Percentiles rank a stretch among this genome's conserved stretches.
Conservation (phyloP, 73 alveolate species). For the Durusdinium trenchii region DNA sequence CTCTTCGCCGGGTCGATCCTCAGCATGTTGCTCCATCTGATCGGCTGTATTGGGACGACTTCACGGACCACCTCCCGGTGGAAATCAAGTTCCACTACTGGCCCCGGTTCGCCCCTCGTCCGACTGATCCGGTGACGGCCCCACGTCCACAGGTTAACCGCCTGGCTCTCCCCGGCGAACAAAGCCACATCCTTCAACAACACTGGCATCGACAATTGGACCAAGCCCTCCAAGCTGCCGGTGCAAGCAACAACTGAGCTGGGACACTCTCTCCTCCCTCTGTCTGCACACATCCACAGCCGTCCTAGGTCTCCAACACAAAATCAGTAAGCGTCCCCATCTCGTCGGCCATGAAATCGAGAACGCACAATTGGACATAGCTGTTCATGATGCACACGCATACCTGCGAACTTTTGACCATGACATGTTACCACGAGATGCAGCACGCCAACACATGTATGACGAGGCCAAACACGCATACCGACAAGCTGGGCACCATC, state of each 20-base stretch:
- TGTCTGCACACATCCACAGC: neutral
- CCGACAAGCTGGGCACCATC: neutral
- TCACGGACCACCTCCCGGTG: constrained; percentile 41
- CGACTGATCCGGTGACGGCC: too few relatives aligned
- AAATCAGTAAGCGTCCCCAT: neutral
- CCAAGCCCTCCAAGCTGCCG: neutral
- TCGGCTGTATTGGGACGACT: constrained; percentile 29
- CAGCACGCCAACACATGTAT: neutral
- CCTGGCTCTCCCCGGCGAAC: neutral
- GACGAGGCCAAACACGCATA: neutral
- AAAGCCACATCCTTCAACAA: neutral
- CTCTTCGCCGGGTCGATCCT: neutral
- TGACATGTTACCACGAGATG: neutral
- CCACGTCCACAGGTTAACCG: neutral
- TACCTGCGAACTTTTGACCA: neutral
- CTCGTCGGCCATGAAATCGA: neutral
- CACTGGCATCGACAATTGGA: neutral
- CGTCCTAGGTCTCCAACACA: neutral
- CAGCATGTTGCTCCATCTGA: neutral
- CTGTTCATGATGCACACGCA: neutral
- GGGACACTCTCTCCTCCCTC: neutral
- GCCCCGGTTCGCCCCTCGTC: neutral
- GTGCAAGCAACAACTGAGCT: neutral
- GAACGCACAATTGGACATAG: neutral
- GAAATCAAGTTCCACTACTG: neutral